These are phyloP conservation scores for Cyberlindnera samutprakarnensis DNA, from an alignment of 805 yeast genomes.

Conservation along the genomic window DNA sequence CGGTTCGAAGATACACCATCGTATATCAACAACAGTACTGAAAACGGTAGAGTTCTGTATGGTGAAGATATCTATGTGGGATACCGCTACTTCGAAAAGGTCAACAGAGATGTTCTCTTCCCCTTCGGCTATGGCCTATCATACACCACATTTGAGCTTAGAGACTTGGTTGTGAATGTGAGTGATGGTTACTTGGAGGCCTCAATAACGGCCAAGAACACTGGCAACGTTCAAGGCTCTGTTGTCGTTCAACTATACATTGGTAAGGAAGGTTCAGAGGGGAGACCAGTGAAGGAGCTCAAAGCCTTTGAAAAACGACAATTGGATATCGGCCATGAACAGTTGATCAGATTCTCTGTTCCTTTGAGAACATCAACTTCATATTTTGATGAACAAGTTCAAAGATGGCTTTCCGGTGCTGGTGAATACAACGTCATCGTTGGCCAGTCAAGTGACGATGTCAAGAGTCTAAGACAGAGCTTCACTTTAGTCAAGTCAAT, in stretches of 20 bases:
- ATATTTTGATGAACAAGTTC: conserved; percentile 40
- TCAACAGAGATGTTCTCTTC: conserved; percentile 35
- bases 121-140: conserved; percentile 63
- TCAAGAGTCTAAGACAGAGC: no score
- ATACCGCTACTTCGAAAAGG: conserved; percentile 48
- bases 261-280: conserved; percentile 25
- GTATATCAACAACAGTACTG: conserved; percentile 41
- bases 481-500: no score
- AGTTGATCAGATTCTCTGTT: conserved; percentile 27
- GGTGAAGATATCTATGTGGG: conserved; percentile 66
- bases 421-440: conserved; percentile 43
- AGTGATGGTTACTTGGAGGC: conserved; percentile 17
- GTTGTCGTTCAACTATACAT: conserved; percentile 52
- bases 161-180: conserved; percentile 27
- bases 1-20: conserved; percentile 49
- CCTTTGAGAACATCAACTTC: conserved; percentile 42
- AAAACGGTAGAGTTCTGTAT: conserved; percentile 45
- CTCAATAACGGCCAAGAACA: conserved; percentile 33
- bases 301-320: conserved; percentile 47
- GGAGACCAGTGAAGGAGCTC: conserved; percentile 51
- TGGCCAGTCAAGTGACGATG: conserved; percentile 31
- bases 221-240: conserved; percentile 40
- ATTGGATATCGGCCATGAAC: conserved; percentile 36
- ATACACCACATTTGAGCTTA: conserved; percentile 41
- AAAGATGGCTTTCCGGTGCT: conserved; percentile 43